Conservation (phyloP, 768 basidiomycete species). For the Boletus reticulatus region DNA sequence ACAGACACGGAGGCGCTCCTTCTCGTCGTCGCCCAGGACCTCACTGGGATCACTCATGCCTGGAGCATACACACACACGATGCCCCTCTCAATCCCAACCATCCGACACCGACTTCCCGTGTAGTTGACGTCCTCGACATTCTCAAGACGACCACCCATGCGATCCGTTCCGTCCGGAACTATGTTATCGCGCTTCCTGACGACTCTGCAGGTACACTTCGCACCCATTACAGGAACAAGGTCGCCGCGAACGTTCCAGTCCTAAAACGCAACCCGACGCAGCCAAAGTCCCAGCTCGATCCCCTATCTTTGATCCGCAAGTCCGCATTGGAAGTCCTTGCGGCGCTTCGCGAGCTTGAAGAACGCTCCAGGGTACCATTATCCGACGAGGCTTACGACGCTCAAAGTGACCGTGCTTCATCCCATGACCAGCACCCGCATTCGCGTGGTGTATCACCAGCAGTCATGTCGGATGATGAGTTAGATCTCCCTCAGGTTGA, state of each 20-base stretch:
- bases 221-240: constrained; percentile 57
- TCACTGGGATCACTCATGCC: constrained; percentile 56
- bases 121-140: constrained; percentile 62
- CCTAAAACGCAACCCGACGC: constrained; percentile 36
- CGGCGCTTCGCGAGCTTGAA: constrained; percentile 76
- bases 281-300: constrained; percentile 43
- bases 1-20: constrained; percentile 76
- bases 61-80: constrained; percentile 52
- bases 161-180: constrained; percentile 80
- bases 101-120: constrained; percentile 9
- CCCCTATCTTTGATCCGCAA: constrained; percentile 69
- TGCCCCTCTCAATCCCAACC: constrained; percentile 14
- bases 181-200: constrained; percentile 82
- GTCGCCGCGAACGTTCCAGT: constrained; percentile 33
- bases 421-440: constrained; percentile 34
- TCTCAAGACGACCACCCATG: constrained; percentile 76
- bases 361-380: constrained; percentile 73
- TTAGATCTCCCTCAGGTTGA: constrained; percentile 39
- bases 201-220: constrained; percentile 57
- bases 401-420: constrained; percentile 64
- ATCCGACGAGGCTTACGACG: constrained; percentile 81
- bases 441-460: constrained; percentile 48
- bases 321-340: constrained; percentile 81
- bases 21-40: constrained; percentile 75
- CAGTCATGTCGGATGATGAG: constrained; percentile 38